Percentiles rank a stretch among this genome's conserved stretches.
Evolutionary conservation across 2,329 filamentous ascomycete species (phyloP).

Genomic region (Xylariales sp.): DNA sequence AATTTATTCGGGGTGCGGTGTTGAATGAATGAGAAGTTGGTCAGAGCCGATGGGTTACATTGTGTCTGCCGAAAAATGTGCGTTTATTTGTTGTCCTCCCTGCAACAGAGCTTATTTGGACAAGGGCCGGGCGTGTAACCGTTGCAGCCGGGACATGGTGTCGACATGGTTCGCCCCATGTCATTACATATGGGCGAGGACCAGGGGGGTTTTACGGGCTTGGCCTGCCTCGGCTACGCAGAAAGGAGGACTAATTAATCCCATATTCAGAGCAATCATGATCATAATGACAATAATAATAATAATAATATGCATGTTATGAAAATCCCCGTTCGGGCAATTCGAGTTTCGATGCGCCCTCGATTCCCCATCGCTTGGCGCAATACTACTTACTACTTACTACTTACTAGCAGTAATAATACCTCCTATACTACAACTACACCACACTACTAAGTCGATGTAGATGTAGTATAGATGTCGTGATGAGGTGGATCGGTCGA

Average conservation of each 20-base stretch:
- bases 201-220: slow-evolving; percentile 13
- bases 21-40: slow-evolving; percentile 16
- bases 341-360: neutral
- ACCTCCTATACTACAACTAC: no score
- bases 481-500: neutral
- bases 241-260: no score
- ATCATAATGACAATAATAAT: no score
- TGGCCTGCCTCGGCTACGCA: slow-evolving; percentile 17
- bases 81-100: slow-evolving; percentile 24
- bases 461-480: neutral
- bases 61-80: slow-evolving; percentile 22
- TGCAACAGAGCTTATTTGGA: slow-evolving; percentile 21
- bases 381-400: no score
- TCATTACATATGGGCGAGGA: slow-evolving; percentile 11
- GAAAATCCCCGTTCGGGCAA: neutral
- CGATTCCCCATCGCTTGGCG: no score
- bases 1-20: slow-evolving; percentile 17
- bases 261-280: no score
- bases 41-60: slow-evolving; percentile 13
- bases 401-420: no score
- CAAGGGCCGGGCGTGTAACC: slow-evolving; percentile 34
- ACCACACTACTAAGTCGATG: neutral
- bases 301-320: neutral
- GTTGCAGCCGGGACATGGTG: slow-evolving; percentile 39
- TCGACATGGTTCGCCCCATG: slow-evolving; percentile 32